Evolutionary conservation across 2,329 filamentous ascomycete genomes (phyloP).

Genomic region (Pezicula carpinea): DNA sequence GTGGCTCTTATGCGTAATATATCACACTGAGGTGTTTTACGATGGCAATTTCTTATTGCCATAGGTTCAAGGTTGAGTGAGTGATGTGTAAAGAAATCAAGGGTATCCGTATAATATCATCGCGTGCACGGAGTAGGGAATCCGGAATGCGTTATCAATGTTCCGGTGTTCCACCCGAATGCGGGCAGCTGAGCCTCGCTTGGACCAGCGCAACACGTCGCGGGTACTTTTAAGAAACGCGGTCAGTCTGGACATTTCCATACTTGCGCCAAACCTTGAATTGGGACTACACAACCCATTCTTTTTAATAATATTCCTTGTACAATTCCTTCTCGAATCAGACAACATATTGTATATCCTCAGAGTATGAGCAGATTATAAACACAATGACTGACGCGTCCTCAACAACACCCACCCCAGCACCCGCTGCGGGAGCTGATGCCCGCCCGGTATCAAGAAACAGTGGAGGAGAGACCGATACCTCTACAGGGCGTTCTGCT

Average conservation of each 20-base stretch:
- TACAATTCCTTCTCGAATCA: constrained; percentile 4
- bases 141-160: too few species aligned
- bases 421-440: constrained; percentile 8
- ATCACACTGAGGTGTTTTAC: too few species aligned
- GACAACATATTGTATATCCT: constrained; percentile 7
- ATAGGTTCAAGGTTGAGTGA: too few species aligned
- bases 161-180: too few species aligned
- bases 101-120: too few species aligned
- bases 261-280: not conserved
- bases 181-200: too few species aligned
- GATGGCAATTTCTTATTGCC: too few species aligned
- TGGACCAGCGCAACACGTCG: constrained; percentile 1
- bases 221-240: constrained; percentile 1
- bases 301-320: not conserved
- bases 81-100: too few species aligned
- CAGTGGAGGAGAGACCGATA: constrained; percentile 16
- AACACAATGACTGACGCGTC: constrained; percentile 28
- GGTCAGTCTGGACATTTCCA: not conserved
- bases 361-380: constrained; percentile 20
- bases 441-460: constrained; percentile 13
- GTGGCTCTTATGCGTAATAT: too few species aligned
- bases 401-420: constrained; percentile 19
- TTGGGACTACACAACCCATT: not conserved
- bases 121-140: too few species aligned
- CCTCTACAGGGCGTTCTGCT: constrained; percentile 14